phyloP scores from a whole-genome alignment of 2,329 filamentous ascomycete species.

The Coccinonectria pachysandricola region DNA sequence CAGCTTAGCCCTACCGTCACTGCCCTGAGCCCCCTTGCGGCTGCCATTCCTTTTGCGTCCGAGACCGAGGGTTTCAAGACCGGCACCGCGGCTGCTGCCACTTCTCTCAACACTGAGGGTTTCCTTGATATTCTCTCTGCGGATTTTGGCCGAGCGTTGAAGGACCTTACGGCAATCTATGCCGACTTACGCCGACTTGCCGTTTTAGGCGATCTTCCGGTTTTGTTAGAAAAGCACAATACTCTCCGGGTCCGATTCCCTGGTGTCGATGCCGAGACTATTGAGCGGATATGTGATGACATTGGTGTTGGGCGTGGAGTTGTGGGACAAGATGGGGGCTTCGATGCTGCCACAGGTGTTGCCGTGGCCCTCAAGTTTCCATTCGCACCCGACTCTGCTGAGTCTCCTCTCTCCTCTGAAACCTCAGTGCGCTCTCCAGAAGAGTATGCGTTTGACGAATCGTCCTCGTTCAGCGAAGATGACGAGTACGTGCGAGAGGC shows the following conservation, averaged over 20 bases:
- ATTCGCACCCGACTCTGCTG: slow-evolving; percentile 54
- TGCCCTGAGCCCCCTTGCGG: slow-evolving; percentile 63
- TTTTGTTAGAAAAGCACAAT: slow-evolving; percentile 58
- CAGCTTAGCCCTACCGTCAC: slow-evolving; percentile 81
- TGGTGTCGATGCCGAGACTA: slow-evolving; percentile 73
- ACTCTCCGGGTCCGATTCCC: slow-evolving; percentile 78
- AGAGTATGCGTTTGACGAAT: slow-evolving; percentile 31
- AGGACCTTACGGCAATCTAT: slow-evolving; percentile 70
- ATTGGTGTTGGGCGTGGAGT: slow-evolving; percentile 73
- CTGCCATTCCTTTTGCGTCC: slow-evolving; percentile 37
- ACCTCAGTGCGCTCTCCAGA: slow-evolving; percentile 36
- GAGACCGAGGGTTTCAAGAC: slow-evolving; percentile 34
- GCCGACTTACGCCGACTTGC: slow-evolving; percentile 74
- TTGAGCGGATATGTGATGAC: slow-evolving; percentile 78
- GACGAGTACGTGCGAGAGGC: slow-evolving; percentile 28
- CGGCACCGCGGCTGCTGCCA: slow-evolving; percentile 30
- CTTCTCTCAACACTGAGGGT: slow-evolving; percentile 69
- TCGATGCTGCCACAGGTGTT: slow-evolving; percentile 55
- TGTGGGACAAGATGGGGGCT: slow-evolving; percentile 66
- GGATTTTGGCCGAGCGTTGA: slow-evolving; percentile 79
- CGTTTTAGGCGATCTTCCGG: slow-evolving; percentile 70
- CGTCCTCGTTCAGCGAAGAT: slow-evolving; percentile 23
- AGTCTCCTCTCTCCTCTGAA: slow-evolving; percentile 35
- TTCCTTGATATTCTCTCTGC: slow-evolving; percentile 76
- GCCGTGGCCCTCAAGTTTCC: slow-evolving; percentile 75